These are phyloP conservation scores for Aureobasidium melanogenum DNA, from an alignment of 2,329 filamentous ascomycete species.

Conservation along the genomic window DNA sequence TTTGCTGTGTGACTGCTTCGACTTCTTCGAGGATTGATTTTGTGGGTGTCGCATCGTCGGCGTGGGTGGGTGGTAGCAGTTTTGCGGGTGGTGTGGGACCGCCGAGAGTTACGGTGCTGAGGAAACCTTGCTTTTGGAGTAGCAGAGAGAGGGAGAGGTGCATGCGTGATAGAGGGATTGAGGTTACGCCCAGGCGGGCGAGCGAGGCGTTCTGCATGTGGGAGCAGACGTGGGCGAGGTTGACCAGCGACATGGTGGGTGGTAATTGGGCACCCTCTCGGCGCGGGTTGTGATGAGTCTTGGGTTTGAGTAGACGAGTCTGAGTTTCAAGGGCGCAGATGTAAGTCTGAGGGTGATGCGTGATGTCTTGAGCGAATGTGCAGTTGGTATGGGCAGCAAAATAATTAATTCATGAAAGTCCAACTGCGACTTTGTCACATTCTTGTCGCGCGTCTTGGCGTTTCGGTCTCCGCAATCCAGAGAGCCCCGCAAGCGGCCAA, in stretches of 20 bases:
- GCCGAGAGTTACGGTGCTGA: slow-evolving; percentile 69
- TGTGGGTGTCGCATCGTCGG: background rate
- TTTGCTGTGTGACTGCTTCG: slow-evolving; percentile 34
- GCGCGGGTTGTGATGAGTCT: background rate
- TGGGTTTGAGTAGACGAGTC: too few relatives aligned
- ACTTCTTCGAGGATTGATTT: slow-evolving; percentile 17
- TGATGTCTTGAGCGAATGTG: background rate
- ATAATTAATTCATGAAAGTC: background rate
- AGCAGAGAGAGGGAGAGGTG: slow-evolving; percentile 68
- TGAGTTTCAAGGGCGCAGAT: background rate
- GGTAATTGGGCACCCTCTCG: slow-evolving; percentile 11
- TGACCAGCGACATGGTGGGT: slow-evolving; percentile 58
- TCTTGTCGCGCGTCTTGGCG: background rate
- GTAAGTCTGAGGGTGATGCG: background rate
- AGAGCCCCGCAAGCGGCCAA: background rate
- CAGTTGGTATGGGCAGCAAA: background rate
- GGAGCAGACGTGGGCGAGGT: slow-evolving; percentile 73
- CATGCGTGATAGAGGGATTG: slow-evolving; percentile 69
- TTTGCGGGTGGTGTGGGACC: slow-evolving; percentile 45
- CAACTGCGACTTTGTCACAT: background rate
- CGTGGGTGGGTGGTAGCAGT: slow-evolving; percentile 20
- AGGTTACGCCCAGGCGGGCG: slow-evolving; percentile 77
- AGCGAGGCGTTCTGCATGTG: slow-evolving; percentile 84
- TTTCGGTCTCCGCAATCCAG: background rate
- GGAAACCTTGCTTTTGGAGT: slow-evolving; percentile 73